Evolutionary conservation across 352 stramenopile genomes (phyloP), one percentile per base, ranked within the genome.

Genomic region (Phytophthora parvispora): DNA sequence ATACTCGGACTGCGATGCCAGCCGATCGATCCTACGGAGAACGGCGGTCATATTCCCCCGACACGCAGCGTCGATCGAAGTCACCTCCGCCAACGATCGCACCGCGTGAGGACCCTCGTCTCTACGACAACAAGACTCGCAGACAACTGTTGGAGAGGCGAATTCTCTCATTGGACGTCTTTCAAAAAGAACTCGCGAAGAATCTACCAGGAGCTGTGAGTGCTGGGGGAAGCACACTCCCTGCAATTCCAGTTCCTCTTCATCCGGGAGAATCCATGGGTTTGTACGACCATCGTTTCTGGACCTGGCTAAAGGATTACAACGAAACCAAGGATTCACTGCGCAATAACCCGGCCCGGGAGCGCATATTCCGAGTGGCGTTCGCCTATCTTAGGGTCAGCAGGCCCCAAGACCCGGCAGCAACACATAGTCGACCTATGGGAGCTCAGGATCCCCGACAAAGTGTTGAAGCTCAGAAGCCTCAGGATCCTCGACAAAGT

Each of bases 261-360:
- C 38, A 49, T 54, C 55, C 54, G 51, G 60, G 65, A 9, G 65
- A 78, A 28, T 72, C 64, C 10, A 75, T 74, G 55, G 65, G 70
- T 4, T 47, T 74, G 42, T 78, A 68, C 43, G 65, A 72, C 18
- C 65, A 74, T 53, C 53, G 55, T 2, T 78, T 78, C 47, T 78
- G 65, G 70, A 60, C 31, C 12, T 78, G 70, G 70, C 50, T 72
- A 25, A 59, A 42, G 15, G 22, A 51, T 5, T 72, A 25, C 38
- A 56, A 61, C 9, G 65, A 74, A 47, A 64, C 53, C 16, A 74
- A 78, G 16, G 54, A 71, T 29, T 67, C 65, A 34, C 43, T 78
- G 36, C 61, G 61, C 12, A 27, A 36, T 15, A 51, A 64, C 12
- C 60, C 65, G 49, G 25, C 45, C 4, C 65, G 31, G 22, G 70